These are phyloP conservation scores for Thielaviopsis euricoi DNA, from an alignment of 2,329 filamentous ascomycete species.

Conservation along the genomic window DNA sequence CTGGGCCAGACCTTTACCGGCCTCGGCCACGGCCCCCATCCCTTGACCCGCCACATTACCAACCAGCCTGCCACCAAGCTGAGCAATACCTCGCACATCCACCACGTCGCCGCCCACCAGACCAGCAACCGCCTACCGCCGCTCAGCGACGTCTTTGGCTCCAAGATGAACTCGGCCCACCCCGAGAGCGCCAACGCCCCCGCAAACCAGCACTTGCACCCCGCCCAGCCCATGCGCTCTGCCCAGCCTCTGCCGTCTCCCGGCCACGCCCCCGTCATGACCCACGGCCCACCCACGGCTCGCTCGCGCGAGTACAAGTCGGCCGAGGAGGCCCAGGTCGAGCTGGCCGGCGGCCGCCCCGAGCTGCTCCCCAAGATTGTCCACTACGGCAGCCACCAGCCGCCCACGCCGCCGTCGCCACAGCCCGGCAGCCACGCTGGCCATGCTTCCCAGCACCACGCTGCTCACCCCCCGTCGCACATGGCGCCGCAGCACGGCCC, in stretches of 20 bases:
- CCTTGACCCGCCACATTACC: constrained; percentile 58
- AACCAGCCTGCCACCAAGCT: constrained; percentile 65
- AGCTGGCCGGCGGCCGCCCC: constrained; percentile 77
- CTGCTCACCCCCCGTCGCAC: too few species aligned
- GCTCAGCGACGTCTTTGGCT: constrained; percentile 86
- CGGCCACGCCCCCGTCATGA: constrained; percentile 41
- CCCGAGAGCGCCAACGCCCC: constrained; percentile 31
- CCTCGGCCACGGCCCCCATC: constrained; percentile 55
- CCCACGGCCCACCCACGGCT: constrained; percentile 34
- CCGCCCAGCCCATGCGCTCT: constrained; percentile 37
- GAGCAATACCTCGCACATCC: constrained; percentile 74
- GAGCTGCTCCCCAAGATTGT: constrained; percentile 86
- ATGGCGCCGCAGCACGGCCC: too few species aligned
- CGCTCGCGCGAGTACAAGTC: constrained; percentile 81
- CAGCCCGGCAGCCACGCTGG: constrained; percentile 27
- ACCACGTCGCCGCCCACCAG: constrained; percentile 74
- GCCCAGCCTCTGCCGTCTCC: constrained; percentile 59
- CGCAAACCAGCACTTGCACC: constrained; percentile 25
- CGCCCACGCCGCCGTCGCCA: constrained; percentile 77
- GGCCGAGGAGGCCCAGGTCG: constrained; percentile 86
- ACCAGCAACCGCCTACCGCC: constrained; percentile 85
- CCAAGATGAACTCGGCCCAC: constrained; percentile 46
- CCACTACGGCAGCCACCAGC: constrained; percentile 87
- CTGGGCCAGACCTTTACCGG: constrained; percentile 92
- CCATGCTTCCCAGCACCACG: too few species aligned